phyloP scores from a whole-genome alignment of 352 stramenopile species.

The Thalassiosira ordinaria region DNA sequence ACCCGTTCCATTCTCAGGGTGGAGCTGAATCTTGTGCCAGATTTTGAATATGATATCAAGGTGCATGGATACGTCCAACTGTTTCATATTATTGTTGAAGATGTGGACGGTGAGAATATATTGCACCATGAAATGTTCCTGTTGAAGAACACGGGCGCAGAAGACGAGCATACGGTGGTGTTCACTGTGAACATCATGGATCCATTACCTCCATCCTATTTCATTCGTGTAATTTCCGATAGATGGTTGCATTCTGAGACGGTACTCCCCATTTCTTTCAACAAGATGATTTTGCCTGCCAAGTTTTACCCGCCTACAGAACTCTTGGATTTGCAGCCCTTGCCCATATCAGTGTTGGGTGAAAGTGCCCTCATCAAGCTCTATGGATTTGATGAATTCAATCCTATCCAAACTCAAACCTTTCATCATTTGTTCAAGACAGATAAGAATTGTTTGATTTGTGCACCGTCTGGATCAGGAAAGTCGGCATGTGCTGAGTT shows the following conservation, averaged over 20 bases:
- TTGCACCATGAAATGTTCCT: conserved; percentile 97
- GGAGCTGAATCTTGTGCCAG: conserved; percentile 94
- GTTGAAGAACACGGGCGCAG: conserved; percentile 87
- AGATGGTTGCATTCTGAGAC: conserved; percentile 98
- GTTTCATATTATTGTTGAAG: conserved; percentile 98
- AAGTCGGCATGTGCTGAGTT: conserved; percentile 95
- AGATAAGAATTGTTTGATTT: conserved; percentile 94
- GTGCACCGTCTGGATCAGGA: conserved; percentile 93
- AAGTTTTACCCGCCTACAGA: conserved; percentile 98
- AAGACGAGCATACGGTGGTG: conserved; percentile 88
- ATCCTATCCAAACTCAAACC: conserved; percentile 98
- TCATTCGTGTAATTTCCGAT: conserved; percentile 97
- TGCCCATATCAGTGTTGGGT: conserved; percentile 90
- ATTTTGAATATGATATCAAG: conserved; percentile 97
- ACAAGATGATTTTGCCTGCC: conserved; percentile 98
- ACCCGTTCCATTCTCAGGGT: conserved; percentile 95
- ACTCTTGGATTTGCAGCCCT: conserved; percentile 96
- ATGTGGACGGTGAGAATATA: conserved; percentile 98
- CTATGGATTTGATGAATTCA: conserved; percentile 93
- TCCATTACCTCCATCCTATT: conserved; percentile 97
- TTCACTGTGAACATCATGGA: conserved; percentile 98
- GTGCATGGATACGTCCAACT: conserved; percentile 95
- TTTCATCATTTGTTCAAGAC: conserved; percentile 95
- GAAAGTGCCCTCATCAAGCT: conserved; percentile 80
- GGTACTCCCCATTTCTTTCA: conserved; percentile 97